Evolutionary conservation across 2,329 filamentous ascomycete genomes (phyloP).

Genomic region (Xylaria arbuscula): DNA sequence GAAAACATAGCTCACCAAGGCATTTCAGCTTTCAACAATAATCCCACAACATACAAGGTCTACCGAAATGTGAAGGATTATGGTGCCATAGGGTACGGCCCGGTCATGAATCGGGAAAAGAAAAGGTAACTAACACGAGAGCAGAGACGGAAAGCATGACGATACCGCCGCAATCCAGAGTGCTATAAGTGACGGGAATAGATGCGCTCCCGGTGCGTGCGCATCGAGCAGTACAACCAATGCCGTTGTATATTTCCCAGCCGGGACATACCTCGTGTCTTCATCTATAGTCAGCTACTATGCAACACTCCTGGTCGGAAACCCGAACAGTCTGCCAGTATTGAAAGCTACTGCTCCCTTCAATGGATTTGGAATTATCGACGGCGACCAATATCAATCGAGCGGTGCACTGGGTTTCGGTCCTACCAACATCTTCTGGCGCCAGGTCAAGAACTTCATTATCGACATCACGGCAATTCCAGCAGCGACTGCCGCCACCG

Average conservation of each 20-base stretch:
- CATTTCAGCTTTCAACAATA: slow-evolving; percentile 50
- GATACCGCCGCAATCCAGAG: slow-evolving; percentile 37
- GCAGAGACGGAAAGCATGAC: slow-evolving; percentile 37
- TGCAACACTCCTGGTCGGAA: slow-evolving; percentile 75
- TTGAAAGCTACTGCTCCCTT: slow-evolving; percentile 66
- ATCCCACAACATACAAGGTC: slow-evolving; percentile 49
- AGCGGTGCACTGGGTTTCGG: slow-evolving; percentile 57
- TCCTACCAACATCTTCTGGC: slow-evolving; percentile 70
- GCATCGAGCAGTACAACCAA: slow-evolving; percentile 36
- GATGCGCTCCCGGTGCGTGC: slow-evolving; percentile 37
- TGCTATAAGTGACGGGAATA: slow-evolving; percentile 36
- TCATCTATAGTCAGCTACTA: slow-evolving; percentile 78
- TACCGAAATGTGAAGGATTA: slow-evolving; percentile 54
- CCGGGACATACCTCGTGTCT: slow-evolving; percentile 37
- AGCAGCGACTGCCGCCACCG: slow-evolving; percentile 58
- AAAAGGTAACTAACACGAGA: slow-evolving; percentile 14
- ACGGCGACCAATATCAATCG: slow-evolving; percentile 59
- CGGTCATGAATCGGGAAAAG: neutral
- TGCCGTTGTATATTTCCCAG: slow-evolving; percentile 41
- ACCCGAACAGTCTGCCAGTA: slow-evolving; percentile 58
- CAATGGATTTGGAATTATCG: slow-evolving; percentile 58
- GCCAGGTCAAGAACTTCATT: slow-evolving; percentile 67
- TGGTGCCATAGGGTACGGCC: slow-evolving; percentile 48
- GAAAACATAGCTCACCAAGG: slow-evolving; percentile 51
- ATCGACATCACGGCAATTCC: slow-evolving; percentile 65